phyloP scores from a whole-genome alignment of 192 early-diverging fungal genomes.

The Polychytrium aggregatum region DNA sequence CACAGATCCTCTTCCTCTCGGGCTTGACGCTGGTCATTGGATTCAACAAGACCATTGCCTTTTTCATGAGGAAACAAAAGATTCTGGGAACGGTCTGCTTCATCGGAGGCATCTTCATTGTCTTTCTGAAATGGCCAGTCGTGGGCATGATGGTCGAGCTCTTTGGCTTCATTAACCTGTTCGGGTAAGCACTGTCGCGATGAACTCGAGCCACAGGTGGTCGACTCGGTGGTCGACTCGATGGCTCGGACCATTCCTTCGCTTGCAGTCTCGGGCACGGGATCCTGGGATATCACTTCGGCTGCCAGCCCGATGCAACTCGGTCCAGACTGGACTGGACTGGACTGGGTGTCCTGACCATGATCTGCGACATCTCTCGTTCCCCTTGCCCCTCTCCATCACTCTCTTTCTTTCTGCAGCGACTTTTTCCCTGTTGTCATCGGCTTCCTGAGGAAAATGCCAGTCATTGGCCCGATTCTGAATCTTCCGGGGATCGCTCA shows the following conservation, averaged over 20 bases:
- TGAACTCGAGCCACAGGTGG: too few relatives aligned
- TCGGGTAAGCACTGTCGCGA: slow-evolving; percentile 59
- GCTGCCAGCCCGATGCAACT: too few relatives aligned
- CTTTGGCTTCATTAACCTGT: slow-evolving; percentile 95
- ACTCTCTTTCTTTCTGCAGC: slow-evolving; percentile 34
- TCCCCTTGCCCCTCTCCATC: too few relatives aligned
- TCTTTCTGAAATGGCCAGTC: slow-evolving; percentile 83
- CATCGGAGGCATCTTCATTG: slow-evolving; percentile 76
- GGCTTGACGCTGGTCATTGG: slow-evolving; percentile 89
- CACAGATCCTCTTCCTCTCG: slow-evolving; percentile 78
- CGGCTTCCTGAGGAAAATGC: slow-evolving; percentile 75
- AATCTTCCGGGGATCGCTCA: slow-evolving; percentile 74
- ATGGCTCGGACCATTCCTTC: too few relatives aligned
- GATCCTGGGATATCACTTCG: too few relatives aligned
- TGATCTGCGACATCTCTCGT: too few relatives aligned
- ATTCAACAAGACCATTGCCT: slow-evolving; percentile 66
- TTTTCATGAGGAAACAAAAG: slow-evolving; percentile 80
- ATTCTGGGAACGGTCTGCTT: slow-evolving; percentile 81
- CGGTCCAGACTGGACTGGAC: too few relatives aligned
- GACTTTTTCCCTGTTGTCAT: slow-evolving; percentile 96
- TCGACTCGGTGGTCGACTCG: too few relatives aligned
- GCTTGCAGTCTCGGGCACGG: too few relatives aligned
- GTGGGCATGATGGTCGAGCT: slow-evolving; percentile 80
- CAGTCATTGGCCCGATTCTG: slow-evolving; percentile 79
- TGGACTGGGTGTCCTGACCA: too few relatives aligned